These are phyloP conservation scores for Delphinella strobiligena DNA, from an alignment of 2,329 filamentous ascomycete species.

Conservation along the genomic window DNA sequence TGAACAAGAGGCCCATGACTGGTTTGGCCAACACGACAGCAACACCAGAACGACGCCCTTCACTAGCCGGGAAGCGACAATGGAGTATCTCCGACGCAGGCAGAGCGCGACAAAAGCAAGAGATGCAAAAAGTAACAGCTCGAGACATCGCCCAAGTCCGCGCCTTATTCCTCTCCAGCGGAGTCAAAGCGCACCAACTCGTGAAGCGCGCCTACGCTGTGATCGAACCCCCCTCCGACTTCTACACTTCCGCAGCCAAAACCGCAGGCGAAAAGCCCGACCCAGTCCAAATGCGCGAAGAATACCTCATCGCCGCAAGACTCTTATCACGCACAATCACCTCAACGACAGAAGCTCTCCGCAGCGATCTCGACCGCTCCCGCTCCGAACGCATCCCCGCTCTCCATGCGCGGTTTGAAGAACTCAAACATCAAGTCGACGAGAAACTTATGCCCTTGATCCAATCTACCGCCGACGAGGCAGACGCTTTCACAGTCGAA, in stretches of 20 bases:
- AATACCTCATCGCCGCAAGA: conserved; percentile 42
- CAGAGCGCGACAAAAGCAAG: conserved; percentile 18
- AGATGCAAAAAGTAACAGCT: conserved; percentile 39
- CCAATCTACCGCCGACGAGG: conserved; percentile 59
- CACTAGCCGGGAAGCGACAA: conserved; percentile 29
- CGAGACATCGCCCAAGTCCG: conserved; percentile 72
- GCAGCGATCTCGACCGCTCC: conserved; percentile 12
- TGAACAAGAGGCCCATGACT: no score
- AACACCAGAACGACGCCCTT: background rate
- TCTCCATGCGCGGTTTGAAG: conserved; percentile 39
- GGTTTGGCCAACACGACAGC: no score
- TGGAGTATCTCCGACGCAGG: conserved; percentile 47
- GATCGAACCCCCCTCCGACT: conserved; percentile 19
- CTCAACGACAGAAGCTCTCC: conserved; percentile 13
- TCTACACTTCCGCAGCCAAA: conserved; percentile 24
- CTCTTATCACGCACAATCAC: conserved; percentile 37
- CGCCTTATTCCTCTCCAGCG: conserved; percentile 66
- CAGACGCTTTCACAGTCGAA: conserved; percentile 65
- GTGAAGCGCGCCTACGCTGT: conserved; percentile 48
- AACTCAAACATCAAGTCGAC: conserved; percentile 34
- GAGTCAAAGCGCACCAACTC: conserved; percentile 83
- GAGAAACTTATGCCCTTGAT: conserved; percentile 47
- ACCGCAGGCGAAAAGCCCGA: conserved; percentile 30
- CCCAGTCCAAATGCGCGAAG: conserved; percentile 36
- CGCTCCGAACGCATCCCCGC: conserved; percentile 29